These are phyloP conservation scores for Aspergillus pseudoterreus DNA, from an alignment of 2,329 filamentous ascomycete genomes.

Conservation along the genomic window DNA sequence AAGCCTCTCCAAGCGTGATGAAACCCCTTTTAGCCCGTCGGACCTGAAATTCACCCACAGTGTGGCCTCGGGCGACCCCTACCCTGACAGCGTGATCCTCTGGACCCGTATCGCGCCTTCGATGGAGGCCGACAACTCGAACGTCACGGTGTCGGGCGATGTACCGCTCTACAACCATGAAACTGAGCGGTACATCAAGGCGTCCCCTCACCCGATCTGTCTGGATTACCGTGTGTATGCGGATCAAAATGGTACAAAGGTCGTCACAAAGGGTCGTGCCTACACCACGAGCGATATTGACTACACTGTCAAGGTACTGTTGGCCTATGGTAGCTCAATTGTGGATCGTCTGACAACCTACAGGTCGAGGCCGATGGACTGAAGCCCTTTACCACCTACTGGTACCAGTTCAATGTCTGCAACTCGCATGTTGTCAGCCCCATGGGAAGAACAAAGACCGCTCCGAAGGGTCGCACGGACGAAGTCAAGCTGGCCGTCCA, in stretches of 20 bases:
- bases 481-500: conserved; percentile 64
- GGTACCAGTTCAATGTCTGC: conserved; percentile 69
- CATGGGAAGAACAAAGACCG: conserved; percentile 67
- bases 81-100: conserved; percentile 41
- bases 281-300: conserved; percentile 72
- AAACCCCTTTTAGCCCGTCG: conserved; percentile 42
- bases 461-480: conserved; percentile 53
- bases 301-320: conserved; percentile 65
- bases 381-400: conserved; percentile 59
- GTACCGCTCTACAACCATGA: conserved; percentile 52
- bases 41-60: conserved; percentile 64
- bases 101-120: conserved; percentile 43
- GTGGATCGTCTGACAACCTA: not conserved
- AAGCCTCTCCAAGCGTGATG: conserved; percentile 56
- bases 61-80: conserved; percentile 49
- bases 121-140: conserved; percentile 46
- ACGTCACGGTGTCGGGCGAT: conserved; percentile 55
- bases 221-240: conserved; percentile 55
- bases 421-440: conserved; percentile 58
- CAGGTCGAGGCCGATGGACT: conserved; percentile 58
- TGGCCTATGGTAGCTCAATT: not conserved
- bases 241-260: conserved; percentile 35
- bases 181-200: conserved; percentile 52
- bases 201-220: conserved; percentile 54
- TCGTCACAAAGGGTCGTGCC: conserved; percentile 56